Conservation (phyloP, 306 rosid species). For the Malus sylvestris region DNA sequence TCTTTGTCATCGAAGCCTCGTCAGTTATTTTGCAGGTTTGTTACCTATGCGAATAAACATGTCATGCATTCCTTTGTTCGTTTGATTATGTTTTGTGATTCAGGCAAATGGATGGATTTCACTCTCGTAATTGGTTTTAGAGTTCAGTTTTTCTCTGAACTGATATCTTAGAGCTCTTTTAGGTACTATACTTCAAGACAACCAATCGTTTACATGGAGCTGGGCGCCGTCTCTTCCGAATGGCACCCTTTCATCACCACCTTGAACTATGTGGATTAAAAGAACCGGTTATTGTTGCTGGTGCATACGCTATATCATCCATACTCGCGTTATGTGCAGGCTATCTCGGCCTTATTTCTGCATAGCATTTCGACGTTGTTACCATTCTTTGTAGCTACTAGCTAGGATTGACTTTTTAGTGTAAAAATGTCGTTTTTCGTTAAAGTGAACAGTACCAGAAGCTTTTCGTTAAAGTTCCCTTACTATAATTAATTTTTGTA, state of each 20-base stretch:
- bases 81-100: background rate
- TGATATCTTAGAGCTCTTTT: background rate
- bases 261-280: slow-evolving; percentile 58
- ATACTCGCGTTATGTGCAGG: slow-evolving; percentile 67
- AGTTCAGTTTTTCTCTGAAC: background rate
- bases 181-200: slow-evolving; percentile 52
- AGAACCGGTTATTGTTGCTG: slow-evolving; percentile 71
- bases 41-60: background rate
- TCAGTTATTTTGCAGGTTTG: slow-evolving; percentile 69
- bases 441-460: too few relatives aligned
- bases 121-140: background rate
- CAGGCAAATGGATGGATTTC: background rate
- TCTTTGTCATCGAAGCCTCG: slow-evolving; percentile 65
- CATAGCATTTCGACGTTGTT: slow-evolving; percentile 21
- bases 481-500: background rate
- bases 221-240: slow-evolving; percentile 43
- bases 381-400: slow-evolving; percentile 1
- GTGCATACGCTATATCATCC: slow-evolving; percentile 72
- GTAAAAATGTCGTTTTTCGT: too few relatives aligned
- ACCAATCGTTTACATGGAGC: slow-evolving; percentile 38
- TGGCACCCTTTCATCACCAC: slow-evolving; percentile 72
- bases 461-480: too few relatives aligned
- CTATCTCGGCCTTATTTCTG: slow-evolving; percentile 79
- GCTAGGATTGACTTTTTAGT: background rate
- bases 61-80: background rate